Percentiles rank a stretch among this genome's conserved stretches.
phyloP scores from a whole-genome alignment of 345 rosid genomes.

The Lumnitzera racemosa region DNA sequence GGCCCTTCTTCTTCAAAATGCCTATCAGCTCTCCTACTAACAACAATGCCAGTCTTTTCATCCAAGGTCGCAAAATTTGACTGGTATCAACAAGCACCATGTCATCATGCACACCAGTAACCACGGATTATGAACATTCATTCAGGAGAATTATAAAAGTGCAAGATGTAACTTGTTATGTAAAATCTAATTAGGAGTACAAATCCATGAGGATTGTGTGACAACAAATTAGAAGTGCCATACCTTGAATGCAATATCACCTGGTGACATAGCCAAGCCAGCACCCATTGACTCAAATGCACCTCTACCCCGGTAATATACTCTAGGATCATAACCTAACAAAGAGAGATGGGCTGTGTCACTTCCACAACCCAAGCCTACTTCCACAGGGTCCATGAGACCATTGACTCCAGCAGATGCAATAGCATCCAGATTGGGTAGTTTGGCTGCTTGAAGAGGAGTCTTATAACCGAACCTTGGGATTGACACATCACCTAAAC shows the following conservation, averaged over 20 bases:
- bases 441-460: constrained; percentile 70
- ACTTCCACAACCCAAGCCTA: constrained; percentile 97
- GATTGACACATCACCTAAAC: constrained; percentile 83
- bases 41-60: constrained; percentile 72
- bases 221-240: not conserved
- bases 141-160: no score
- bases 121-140: no score
- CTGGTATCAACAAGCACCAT: constrained; percentile 26
- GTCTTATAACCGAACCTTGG: constrained; percentile 69
- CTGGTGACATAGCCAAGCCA: constrained; percentile 94
- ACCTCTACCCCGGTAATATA: constrained; percentile 87
- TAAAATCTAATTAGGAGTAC: not conserved
- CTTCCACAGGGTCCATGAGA: constrained; percentile 99
- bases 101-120: not conserved
- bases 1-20: constrained; percentile 98
- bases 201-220: not conserved
- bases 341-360: constrained; percentile 98
- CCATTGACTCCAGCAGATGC: constrained; percentile 92
- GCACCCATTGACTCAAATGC: constrained; percentile 99
- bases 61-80: constrained; percentile 96
- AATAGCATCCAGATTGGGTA: constrained; percentile 76
- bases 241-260: constrained; percentile 91
- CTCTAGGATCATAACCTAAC: constrained; percentile 85
- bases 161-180: not conserved
- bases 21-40: constrained; percentile 89